Percentiles rank a stretch among this genome's conserved stretches.
phyloP scores from a whole-genome alignment of 108 stramenopile species.

The Discostella stelligeroides region DNA sequence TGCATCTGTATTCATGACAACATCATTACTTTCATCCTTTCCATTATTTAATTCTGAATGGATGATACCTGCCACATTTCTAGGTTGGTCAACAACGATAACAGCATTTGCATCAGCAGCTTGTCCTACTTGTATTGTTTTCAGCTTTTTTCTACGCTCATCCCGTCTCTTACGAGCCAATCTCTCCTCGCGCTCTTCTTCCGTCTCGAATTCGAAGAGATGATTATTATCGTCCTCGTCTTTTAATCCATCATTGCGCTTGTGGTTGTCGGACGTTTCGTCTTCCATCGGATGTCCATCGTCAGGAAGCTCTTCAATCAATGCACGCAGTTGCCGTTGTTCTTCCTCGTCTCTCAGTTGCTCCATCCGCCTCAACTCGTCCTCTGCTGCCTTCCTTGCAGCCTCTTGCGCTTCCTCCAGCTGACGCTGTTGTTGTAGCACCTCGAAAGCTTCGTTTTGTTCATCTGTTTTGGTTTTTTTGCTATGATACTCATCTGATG shows the following conservation, averaged over 20 bases:
- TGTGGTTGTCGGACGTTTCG: neutral
- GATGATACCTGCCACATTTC: slow-evolving; percentile 43
- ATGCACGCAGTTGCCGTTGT: slow-evolving; percentile 39
- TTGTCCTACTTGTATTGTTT: neutral
- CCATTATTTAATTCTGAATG: slow-evolving; percentile 31
- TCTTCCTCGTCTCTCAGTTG: slow-evolving; percentile 37
- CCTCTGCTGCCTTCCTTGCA: slow-evolving; percentile 1
- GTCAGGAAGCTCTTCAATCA: slow-evolving; percentile 27
- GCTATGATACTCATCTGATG: neutral
- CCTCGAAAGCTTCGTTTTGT: neutral
- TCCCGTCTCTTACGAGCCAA: slow-evolving; percentile 42
- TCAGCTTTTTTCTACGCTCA: slow-evolving; percentile 34
- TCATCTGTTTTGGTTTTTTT: neutral
- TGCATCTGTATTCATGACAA: neutral
- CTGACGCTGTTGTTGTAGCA: neutral
- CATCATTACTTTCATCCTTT: neutral
- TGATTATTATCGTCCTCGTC: neutral
- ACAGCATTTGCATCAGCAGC: neutral
- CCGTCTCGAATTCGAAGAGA: slow-evolving; percentile 46
- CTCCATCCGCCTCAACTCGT: slow-evolving; percentile 27
- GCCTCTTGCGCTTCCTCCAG: slow-evolving; percentile 17
- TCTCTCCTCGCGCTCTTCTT: slow-evolving; percentile 57
- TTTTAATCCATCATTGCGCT: neutral
- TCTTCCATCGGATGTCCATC: slow-evolving; percentile 12
- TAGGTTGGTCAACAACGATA: slow-evolving; percentile 30